Evolutionary conservation across 2,329 filamentous ascomycete species (phyloP).

Genomic region (Graphilbum ipis-grandicollis): DNA sequence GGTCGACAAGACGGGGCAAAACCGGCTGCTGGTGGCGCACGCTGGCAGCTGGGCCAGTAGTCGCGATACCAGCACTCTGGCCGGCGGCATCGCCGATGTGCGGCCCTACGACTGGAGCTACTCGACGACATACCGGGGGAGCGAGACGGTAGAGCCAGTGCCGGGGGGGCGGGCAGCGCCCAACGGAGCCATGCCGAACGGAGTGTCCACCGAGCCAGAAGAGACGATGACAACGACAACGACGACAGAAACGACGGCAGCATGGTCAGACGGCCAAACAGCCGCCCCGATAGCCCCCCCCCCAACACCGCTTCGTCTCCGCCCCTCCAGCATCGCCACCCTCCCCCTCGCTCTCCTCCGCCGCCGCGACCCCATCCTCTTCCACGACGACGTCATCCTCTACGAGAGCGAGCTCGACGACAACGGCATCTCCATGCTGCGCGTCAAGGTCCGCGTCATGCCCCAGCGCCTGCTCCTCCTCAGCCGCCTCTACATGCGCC

Average conservation of each 20-base stretch:
- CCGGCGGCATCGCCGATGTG: conserved; percentile 80
- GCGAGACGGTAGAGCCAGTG: no score
- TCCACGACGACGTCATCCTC: conserved; percentile 90
- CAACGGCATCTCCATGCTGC: conserved; percentile 84
- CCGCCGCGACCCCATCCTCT: conserved; percentile 80
- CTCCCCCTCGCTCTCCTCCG: conserved; percentile 81
- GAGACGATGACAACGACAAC: neutral
- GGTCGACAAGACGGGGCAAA: conserved; percentile 83
- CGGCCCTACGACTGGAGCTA: conserved; percentile 99
- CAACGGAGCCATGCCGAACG: no score
- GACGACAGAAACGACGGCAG: neutral
- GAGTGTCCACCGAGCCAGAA: neutral
- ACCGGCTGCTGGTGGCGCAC: conserved; percentile 88
- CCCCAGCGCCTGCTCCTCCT: conserved; percentile 73
- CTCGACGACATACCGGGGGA: conserved; percentile 72
- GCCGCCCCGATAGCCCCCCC: neutral
- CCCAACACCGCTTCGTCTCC: no score
- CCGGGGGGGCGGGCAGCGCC: no score
- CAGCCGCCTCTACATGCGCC: conserved; percentile 73
- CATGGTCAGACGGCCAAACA: neutral
- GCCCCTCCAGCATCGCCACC: conserved; percentile 12
- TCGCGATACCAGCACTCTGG: conserved; percentile 57
- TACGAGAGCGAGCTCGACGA: conserved; percentile 97
- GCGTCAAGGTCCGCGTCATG: conserved; percentile 87
- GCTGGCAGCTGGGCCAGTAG: conserved; percentile 64